Base-by-base conservation (phyloP, 1,284 basidiomycete genomes). In the Cerioporus squamosus region DNA sequence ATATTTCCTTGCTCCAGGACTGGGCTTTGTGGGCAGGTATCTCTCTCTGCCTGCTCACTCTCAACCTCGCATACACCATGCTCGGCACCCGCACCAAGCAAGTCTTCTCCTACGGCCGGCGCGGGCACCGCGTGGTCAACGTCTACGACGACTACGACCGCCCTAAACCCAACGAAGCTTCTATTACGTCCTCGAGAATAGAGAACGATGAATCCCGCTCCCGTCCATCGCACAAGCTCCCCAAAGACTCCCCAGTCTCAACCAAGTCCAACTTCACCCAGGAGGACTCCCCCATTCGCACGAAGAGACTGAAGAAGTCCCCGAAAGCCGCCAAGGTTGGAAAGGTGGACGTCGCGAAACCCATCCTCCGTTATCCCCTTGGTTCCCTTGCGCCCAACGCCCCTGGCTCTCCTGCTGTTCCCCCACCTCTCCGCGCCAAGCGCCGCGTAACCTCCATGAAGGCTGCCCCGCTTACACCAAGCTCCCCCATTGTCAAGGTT, bases 61-160 rank as follows among this genome's bases (percentile, higher is more conserved):
- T 64, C 36, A 20, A n/a, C n/a, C 8, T 53, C 33, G 42, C 33
- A 24, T 58, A 53, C 54, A 42, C 29, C n/a, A 84, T 84, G 83
- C 73, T 85, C 9, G 77, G 82, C 44, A 63, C 81, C 55, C 78
- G 79, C 62, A 91, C 89, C 12, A 90, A 89, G 70, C 86, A 88
- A 65, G 82, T 91, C 57, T 81, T 80, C 53, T 75, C 87, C 17
- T 91, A 91, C 68, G 89, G 89, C 18, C 83, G 84, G 62, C 84
- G 88, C 53, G 78, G 79, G 23, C 81, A 82, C 53, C 84, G 89
- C 42, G 81, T 91, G 18, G 79, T 91, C 66, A 82, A 80, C 55
- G 79, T 77, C 47, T 77, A 79, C 56, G 75, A 75, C 52, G 70
- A 61, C 67, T 75, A 9, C 61, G 71, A 66, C 20, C 53, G 44